Conservation (phyloP, 1,284 basidiomycete genomes). For the Microbotryum lychnidis-dioicae region DNA sequence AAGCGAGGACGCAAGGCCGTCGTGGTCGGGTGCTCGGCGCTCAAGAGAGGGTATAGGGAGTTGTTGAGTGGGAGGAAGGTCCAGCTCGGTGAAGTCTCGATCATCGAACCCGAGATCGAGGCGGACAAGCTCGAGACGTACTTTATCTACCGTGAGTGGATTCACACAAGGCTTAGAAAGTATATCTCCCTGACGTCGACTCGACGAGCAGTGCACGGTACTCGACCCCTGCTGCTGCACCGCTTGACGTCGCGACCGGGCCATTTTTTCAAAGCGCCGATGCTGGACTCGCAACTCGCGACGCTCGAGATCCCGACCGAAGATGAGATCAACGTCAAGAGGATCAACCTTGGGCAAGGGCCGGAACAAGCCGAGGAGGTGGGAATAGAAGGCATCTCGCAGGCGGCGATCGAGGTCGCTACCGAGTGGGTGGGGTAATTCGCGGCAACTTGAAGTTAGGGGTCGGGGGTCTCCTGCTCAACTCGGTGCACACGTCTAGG, state of each 20-base stretch:
- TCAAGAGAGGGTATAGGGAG: conserved; percentile 73
- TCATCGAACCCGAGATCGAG: conserved; percentile 37
- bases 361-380: conserved; percentile 16
- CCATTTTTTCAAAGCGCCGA: conserved; percentile 81
- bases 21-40: conserved; percentile 77
- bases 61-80: conserved; percentile 54
- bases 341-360: conserved; percentile 20
- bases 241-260: conserved; percentile 63
- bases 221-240: conserved; percentile 53
- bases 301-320: conserved; percentile 53
- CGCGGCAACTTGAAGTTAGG: no score
- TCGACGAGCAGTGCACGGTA: conserved; percentile 51
- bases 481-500: no score
- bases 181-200: neutral
- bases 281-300: conserved; percentile 77
- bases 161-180: neutral
- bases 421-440: neutral
- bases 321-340: conserved; percentile 16
- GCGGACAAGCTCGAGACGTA: conserved; percentile 51
- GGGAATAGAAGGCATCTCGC: conserved; percentile 16
- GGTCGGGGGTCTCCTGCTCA: no score
- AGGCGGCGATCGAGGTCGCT: conserved; percentile 1
- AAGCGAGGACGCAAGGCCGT: conserved; percentile 47
- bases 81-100: conserved; percentile 1
- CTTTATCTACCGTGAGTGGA: conserved; percentile 58